Evolutionary conservation across 129 eudicot species (phyloP).

Genomic region (Helianthus tuberosus): DNA sequence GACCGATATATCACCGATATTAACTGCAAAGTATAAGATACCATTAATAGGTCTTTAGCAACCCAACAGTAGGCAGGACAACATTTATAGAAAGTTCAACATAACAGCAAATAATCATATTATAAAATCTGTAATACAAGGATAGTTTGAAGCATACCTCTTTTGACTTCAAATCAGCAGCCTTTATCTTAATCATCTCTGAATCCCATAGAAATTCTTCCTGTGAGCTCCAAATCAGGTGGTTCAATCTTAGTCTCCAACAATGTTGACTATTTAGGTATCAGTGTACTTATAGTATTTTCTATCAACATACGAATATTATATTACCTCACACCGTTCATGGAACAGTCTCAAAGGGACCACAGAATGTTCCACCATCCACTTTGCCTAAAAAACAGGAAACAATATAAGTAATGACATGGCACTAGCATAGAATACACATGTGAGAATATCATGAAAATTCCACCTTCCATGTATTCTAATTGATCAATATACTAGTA

Average conservation of each 20-base stretch:
- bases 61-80: constrained; percentile 9
- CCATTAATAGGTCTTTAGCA: neutral
- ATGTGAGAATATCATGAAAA: neutral
- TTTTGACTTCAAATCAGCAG: constrained; percentile 95
- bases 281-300: constrained; percentile 5
- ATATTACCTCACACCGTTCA: constrained; percentile 95
- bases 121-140: constrained; percentile 18
- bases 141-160: constrained; percentile 62
- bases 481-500: constrained; percentile 11
- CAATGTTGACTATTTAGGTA: constrained; percentile 7
- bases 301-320: constrained; percentile 10
- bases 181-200: constrained; percentile 97
- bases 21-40: neutral
- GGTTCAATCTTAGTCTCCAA: constrained; percentile 26
- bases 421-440: constrained; percentile 6
- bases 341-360: constrained; percentile 89
- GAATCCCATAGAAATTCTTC: constrained; percentile 97
- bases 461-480: constrained; percentile 6
- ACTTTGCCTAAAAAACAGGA: constrained; percentile 67
- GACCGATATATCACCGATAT: no score
- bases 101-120: constrained; percentile 21
- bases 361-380: constrained; percentile 90
- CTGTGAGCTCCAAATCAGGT: constrained; percentile 46
- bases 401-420: constrained; percentile 17
- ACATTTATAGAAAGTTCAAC: constrained; percentile 8